These are phyloP conservation scores for Talaromyces wortmannii DNA, from an alignment of 495 filamentous ascomycete genomes.

Conservation along the genomic window DNA sequence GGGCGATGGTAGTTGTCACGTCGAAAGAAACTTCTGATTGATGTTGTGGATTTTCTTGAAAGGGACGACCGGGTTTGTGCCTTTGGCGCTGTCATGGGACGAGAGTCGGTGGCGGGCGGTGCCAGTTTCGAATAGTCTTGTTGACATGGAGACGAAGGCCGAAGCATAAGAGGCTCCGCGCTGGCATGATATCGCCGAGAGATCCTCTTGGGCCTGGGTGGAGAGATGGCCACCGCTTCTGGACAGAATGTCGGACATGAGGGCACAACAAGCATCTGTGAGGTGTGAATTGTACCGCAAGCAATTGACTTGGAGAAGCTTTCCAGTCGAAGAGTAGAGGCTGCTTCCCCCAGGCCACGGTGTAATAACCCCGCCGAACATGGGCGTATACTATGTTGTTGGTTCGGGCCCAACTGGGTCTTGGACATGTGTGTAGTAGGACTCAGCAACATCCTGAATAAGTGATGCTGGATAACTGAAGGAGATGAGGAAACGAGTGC, in stretches of 20 bases:
- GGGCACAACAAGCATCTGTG: slow-evolving; percentile 1
- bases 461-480: background rate
- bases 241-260: background rate
- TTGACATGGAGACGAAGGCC: background rate
- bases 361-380: background rate
- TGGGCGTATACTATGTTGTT: background rate
- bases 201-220: background rate
- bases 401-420: background rate
- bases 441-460: background rate
- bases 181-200: background rate
- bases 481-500: background rate
- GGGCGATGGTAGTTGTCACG: background rate
- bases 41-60: background rate
- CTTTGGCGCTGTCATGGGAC: background rate
- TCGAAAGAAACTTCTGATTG: background rate
- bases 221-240: background rate
- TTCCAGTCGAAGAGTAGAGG: background rate
- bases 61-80: background rate
- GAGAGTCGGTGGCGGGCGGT: background rate
- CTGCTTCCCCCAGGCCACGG: background rate
- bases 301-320: background rate
- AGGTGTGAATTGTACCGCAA: background rate
- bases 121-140: background rate
- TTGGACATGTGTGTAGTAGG: background rate
- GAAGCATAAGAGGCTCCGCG: background rate